Evolutionary conservation across 2,329 filamentous ascomycete genomes (phyloP).

Genomic region (Colletotrichum melonis): DNA sequence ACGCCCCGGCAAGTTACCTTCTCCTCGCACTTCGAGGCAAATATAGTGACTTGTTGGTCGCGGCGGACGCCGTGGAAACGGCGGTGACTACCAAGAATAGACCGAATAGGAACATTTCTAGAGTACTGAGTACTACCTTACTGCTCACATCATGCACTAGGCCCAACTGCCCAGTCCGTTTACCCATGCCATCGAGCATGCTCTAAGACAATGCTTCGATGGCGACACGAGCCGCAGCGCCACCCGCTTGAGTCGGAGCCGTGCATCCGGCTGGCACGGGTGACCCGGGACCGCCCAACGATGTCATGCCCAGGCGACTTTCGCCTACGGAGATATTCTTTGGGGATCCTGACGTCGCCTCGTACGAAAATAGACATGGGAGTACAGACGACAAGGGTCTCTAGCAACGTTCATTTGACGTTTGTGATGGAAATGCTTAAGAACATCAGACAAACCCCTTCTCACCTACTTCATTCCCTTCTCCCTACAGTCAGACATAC

Average conservation of each 20-base stretch:
- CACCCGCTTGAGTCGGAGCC: constrained; percentile 1
- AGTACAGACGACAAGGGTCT: neutral
- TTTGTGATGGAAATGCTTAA: constrained; percentile 4
- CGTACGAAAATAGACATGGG: neutral
- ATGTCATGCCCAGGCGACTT: constrained; percentile 20
- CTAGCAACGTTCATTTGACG: neutral
- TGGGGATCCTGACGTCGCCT: constrained; percentile 7
- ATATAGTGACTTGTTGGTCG: neutral
- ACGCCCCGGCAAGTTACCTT: neutral
- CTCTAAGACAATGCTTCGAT: neutral
- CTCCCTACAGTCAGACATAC: neutral
- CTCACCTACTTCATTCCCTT: neutral
- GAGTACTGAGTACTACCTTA: too few species aligned
- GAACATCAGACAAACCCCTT: constrained; percentile 1
- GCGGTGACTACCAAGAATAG: constrained; percentile 23
- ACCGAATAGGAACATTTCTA: neutral
- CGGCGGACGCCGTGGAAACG: neutral
- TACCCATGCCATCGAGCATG: neutral
- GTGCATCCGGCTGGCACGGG: neutral
- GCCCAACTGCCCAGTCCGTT: neutral
- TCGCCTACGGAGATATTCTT: neutral
- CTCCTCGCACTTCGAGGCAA: neutral
- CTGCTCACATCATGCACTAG: neutral
- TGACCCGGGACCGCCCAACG: neutral
- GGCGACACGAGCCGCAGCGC: constrained; percentile 1